These are phyloP conservation scores for Apiotrichum veenhuisii DNA, from an alignment of 1,284 basidiomycete species.

Conservation along the genomic window DNA sequence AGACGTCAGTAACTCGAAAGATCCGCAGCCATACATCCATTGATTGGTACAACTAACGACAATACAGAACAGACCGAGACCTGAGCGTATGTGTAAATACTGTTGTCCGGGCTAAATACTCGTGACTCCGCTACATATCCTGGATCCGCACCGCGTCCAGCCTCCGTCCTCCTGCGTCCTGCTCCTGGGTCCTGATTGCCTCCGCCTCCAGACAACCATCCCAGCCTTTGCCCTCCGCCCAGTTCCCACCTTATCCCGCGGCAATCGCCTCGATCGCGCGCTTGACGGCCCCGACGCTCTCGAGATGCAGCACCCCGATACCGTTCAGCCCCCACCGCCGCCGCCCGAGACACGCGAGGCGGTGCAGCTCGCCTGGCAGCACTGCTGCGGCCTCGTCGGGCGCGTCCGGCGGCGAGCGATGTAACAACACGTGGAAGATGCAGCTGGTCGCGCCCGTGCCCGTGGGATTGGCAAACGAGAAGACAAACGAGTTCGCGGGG, in stretches of 20 bases:
- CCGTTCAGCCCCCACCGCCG: constrained; percentile 21
- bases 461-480: constrained; percentile 18
- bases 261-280: constrained; percentile 4
- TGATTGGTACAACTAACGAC: no score
- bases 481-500: constrained; percentile 28
- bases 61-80: no score
- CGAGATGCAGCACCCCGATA: constrained; percentile 15
- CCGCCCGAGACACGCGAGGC: constrained; percentile 24
- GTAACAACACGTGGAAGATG: constrained; percentile 25
- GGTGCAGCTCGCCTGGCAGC: constrained; percentile 26
- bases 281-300: constrained; percentile 11
- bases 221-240: no score
- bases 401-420: constrained; percentile 16
- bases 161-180: no score
- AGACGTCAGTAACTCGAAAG: no score
- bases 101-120: no score
- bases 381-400: constrained; percentile 10
- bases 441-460: constrained; percentile 15
- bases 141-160: not conserved
- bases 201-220: no score
- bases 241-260: not conserved
- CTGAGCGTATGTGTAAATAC: no score
- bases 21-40: no score
- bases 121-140: no score
- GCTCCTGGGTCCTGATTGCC: no score